Evolutionary conservation across 1,284 basidiomycete species (phyloP).

Genomic region (Melampsora americana): DNA sequence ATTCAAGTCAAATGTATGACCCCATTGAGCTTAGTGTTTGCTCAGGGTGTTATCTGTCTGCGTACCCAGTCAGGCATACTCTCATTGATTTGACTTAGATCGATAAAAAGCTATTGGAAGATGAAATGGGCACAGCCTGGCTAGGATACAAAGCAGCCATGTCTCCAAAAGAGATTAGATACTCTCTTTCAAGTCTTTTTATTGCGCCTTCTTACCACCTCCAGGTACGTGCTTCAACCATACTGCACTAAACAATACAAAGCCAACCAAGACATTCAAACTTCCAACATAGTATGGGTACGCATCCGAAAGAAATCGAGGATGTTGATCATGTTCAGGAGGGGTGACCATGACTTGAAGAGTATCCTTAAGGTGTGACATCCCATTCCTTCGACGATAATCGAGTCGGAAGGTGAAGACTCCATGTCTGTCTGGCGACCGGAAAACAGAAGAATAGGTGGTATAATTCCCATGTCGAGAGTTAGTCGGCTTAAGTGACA

Average conservation of each 20-base stretch:
- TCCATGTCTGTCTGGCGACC: conserved; percentile 87
- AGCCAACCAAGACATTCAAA: conserved; percentile 20
- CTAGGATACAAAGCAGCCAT: no score
- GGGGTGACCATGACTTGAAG: conserved; percentile 82
- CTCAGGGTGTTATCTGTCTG: no score
- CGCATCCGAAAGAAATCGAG: conserved; percentile 85
- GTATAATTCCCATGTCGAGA: conserved; percentile 59
- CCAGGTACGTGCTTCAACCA: conserved; percentile 41
- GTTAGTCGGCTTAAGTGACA: conserved; percentile 62
- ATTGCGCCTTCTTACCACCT: not conserved
- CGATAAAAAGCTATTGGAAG: no score
- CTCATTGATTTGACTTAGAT: no score
- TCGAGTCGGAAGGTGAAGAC: conserved; percentile 94
- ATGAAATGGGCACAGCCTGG: no score
- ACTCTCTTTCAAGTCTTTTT: not conserved
- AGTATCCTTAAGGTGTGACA: conserved; percentile 70
- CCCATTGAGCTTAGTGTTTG: no score
- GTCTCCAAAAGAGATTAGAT: no score
- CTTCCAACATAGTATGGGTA: conserved; percentile 93
- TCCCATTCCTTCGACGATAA: conserved; percentile 64
- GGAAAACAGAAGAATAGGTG: conserved; percentile 65
- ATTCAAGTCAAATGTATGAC: no score
- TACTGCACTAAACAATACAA: conserved; percentile 29
- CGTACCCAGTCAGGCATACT: no score
- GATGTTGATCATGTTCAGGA: conserved; percentile 88